Evolutionary conservation across 306 rosid genomes (phyloP), one percentile per base, ranked within the genome.

Genomic region (Lagenaria siceraria): DNA sequence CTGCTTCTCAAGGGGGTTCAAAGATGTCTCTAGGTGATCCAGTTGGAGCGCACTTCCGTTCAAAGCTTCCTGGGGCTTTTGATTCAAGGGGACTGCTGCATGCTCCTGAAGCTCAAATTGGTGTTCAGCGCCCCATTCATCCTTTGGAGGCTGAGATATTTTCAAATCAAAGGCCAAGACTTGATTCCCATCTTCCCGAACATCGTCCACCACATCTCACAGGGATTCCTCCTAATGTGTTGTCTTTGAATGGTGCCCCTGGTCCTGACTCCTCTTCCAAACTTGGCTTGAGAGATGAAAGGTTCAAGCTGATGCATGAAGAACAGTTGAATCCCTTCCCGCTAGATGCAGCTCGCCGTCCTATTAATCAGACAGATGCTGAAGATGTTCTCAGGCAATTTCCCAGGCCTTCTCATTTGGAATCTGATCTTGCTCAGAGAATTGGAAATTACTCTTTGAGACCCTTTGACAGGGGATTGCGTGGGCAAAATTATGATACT

Each of bases 321-420:
- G 87, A 83, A 33, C 80, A 80, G 25, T 55, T 81, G 71, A 79
- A 87, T 71, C 36, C 88, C 25, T 73, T 84, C 35, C 82, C 82
- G 18, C 83, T 77, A 42, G 84, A 80, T 53, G 22, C 85, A 35
- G 62, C 62, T 62, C 88, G 80, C 33, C 89, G 59, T 56, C 82
- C 69, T 55, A 53, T 76, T 48, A 86, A 79, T 52, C 86, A 81
- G 77, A 82, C 86, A 59, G 96, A 91, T 82, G 88, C 86, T 88
- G 93, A 84, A 82, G 88, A 88, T 58, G 92, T 86, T 83, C 87
- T 88, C 58, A 89, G 80, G 84, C 86, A 83, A 78, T 88, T 95
- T 77, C 90, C 92, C 19, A 88, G 89, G 78, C 83, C 78, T 68
- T 84, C 88, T 46, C 81, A 38, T 84, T 78, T 87, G 46, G 89